Conservation (phyloP, 352 stramenopile species). For the Phytophthora citricola region DNA sequence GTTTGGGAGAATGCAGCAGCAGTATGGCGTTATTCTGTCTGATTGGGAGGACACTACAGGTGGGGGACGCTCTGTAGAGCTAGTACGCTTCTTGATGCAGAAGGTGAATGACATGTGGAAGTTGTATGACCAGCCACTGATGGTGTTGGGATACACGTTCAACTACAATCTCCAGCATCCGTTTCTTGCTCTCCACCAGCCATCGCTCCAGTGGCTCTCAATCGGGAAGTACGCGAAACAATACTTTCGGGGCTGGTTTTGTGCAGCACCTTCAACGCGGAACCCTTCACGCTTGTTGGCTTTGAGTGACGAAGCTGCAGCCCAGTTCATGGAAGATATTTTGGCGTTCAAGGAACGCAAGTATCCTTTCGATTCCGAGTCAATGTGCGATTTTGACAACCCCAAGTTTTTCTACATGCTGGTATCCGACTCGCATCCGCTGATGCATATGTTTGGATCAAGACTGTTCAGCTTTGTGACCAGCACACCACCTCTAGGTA, state of each 20-base stretch:
- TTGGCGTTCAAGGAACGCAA: slow-evolving; percentile 80
- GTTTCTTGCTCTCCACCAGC: slow-evolving; percentile 54
- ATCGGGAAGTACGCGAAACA: slow-evolving; percentile 82
- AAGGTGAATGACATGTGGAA: slow-evolving; percentile 77
- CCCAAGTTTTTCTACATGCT: slow-evolving; percentile 78
- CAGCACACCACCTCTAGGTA: slow-evolving; percentile 50
- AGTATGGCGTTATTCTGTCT: slow-evolving; percentile 69
- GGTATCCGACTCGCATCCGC: slow-evolving; percentile 74
- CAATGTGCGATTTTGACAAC: slow-evolving; percentile 80
- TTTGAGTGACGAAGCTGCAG: slow-evolving; percentile 61
- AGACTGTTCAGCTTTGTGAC: slow-evolving; percentile 79
- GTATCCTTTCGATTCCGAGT: slow-evolving; percentile 77
- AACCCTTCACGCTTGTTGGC: slow-evolving; percentile 37
- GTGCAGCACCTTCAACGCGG: slow-evolving; percentile 33
- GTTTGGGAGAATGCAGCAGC: slow-evolving; percentile 81
- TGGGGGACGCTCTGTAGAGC: slow-evolving; percentile 52
- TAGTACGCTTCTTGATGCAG: slow-evolving; percentile 64
- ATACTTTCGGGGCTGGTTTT: slow-evolving; percentile 81
- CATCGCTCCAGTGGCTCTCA: slow-evolving; percentile 72
- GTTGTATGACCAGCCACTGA: slow-evolving; percentile 76
- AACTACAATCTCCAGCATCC: slow-evolving; percentile 74
- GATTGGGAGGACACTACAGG: slow-evolving; percentile 74
- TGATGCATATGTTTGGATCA: slow-evolving; percentile 81
- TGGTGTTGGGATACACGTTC: slow-evolving; percentile 76
- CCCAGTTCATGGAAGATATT: slow-evolving; percentile 78